These are phyloP conservation scores for Emmonsia crescens DNA, from an alignment of 2,329 filamentous ascomycete species.

Conservation along the genomic window DNA sequence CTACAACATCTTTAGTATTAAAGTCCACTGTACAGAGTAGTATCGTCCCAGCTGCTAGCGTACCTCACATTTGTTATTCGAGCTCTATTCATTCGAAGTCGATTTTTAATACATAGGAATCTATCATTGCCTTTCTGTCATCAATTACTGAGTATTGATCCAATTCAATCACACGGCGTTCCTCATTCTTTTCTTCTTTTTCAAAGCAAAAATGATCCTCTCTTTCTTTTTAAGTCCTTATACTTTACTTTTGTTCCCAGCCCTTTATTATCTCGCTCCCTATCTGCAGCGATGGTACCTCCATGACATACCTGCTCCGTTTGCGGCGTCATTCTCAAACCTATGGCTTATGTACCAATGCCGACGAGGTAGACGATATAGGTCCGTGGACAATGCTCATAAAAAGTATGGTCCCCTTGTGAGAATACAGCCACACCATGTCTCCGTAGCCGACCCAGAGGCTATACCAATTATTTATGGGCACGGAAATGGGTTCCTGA, in stretches of 20 bases:
- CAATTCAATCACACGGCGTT: background rate
- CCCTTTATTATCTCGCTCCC: slow-evolving; percentile 48
- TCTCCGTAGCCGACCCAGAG: slow-evolving; percentile 69
- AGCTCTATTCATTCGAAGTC: background rate
- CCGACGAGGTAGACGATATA: slow-evolving; percentile 55
- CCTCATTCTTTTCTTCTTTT: background rate
- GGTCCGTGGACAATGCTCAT: slow-evolving; percentile 59
- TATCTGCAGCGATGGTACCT: slow-evolving; percentile 43
- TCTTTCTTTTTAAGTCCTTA: slow-evolving; percentile 25
- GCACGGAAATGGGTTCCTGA: slow-evolving; percentile 64
- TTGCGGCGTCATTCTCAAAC: slow-evolving; percentile 57
- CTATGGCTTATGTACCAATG: slow-evolving; percentile 64
- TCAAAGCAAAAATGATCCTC: slow-evolving; percentile 20
- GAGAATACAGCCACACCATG: slow-evolving; percentile 71
- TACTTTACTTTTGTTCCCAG: slow-evolving; percentile 38
- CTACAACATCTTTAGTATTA: background rate
- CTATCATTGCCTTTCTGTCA: background rate
- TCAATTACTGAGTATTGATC: background rate
- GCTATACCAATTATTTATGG: slow-evolving; percentile 71
- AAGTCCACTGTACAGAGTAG: background rate
- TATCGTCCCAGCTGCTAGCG: background rate
- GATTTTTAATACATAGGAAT: background rate
- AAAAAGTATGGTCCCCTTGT: slow-evolving; percentile 68
- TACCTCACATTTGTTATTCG: background rate
- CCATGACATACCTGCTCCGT: slow-evolving; percentile 40